These are phyloP conservation scores for Raphanus raphanistrum DNA, from an alignment of 345 rosid genomes.

Conservation along the genomic window DNA sequence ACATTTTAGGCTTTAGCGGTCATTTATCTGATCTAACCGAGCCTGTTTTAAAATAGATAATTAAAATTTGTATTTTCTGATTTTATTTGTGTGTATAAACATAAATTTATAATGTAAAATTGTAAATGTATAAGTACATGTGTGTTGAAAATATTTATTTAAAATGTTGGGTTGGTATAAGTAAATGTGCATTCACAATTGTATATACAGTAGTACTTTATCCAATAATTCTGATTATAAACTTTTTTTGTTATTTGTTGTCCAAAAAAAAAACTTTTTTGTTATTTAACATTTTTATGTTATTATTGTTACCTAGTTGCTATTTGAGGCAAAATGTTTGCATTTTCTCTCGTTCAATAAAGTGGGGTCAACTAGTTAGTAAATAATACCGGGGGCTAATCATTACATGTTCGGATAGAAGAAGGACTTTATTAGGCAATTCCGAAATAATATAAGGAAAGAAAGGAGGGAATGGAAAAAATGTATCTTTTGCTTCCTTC, in stretches of 20 bases:
- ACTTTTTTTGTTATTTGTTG: no score
- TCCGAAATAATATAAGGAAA: neutral
- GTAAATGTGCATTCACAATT: neutral
- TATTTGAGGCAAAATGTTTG: neutral
- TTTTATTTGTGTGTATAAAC: neutral
- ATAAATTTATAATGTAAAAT: neutral
- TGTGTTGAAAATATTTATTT: neutral
- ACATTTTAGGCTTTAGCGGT: neutral
- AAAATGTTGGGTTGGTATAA: neutral
- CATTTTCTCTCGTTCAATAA: neutral
- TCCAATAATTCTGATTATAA: no score
- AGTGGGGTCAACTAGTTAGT: neutral
- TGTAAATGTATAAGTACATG: neutral
- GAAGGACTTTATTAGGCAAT: neutral
- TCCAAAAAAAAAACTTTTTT: no score
- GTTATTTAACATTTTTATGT: no score
- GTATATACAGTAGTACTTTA: no score
- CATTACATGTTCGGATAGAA: neutral
- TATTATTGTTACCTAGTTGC: neutral
- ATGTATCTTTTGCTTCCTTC: neutral
- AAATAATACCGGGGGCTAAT: neutral
- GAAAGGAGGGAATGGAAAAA: conserved; percentile 24
- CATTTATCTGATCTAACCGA: neutral
- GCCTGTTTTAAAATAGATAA: neutral
- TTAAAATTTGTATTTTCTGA: neutral